Evolutionary conservation across 2,329 filamentous ascomycete species (phyloP).

Genomic region (Zasmidium angulare): DNA sequence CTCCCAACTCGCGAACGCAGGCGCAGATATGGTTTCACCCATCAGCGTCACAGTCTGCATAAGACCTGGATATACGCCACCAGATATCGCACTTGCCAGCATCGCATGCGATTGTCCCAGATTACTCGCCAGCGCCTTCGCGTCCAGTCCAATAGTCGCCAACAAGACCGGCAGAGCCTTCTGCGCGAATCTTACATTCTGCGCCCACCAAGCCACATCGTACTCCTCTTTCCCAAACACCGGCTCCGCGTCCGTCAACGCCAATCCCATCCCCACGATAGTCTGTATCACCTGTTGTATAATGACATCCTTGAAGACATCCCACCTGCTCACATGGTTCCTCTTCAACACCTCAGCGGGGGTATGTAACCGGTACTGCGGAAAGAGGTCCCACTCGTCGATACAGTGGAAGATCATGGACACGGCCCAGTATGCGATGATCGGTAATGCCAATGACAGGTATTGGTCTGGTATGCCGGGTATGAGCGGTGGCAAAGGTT

Average conservation of each 20-base stretch:
- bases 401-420: conserved; percentile 86
- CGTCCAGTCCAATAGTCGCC: conserved; percentile 72
- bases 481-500: conserved; percentile 69
- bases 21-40: conserved; percentile 54
- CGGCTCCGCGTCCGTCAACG: conserved; percentile 70
- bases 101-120: conserved; percentile 69
- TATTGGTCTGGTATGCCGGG: conserved; percentile 79
- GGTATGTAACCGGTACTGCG: conserved; percentile 90
- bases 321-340: conserved; percentile 80
- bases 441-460: conserved; percentile 71
- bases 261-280: conserved; percentile 65
- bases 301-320: conserved; percentile 87
- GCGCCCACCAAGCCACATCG: conserved; percentile 87
- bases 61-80: conserved; percentile 73
- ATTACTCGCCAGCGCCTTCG: conserved; percentile 71
- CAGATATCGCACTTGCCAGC: conserved; percentile 72
- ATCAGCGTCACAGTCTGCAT: conserved; percentile 57
- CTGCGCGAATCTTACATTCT: conserved; percentile 75
- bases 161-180: conserved; percentile 72
- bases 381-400: conserved; percentile 81
- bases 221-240: conserved; percentile 77
- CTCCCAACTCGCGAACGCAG: conserved; percentile 84
- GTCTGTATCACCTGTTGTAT: conserved; percentile 91
- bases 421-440: conserved; percentile 83
- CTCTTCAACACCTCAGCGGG: conserved; percentile 85